Evolutionary conservation across 345 rosid genomes (phyloP).

Genomic region (Luvunga scandens): DNA sequence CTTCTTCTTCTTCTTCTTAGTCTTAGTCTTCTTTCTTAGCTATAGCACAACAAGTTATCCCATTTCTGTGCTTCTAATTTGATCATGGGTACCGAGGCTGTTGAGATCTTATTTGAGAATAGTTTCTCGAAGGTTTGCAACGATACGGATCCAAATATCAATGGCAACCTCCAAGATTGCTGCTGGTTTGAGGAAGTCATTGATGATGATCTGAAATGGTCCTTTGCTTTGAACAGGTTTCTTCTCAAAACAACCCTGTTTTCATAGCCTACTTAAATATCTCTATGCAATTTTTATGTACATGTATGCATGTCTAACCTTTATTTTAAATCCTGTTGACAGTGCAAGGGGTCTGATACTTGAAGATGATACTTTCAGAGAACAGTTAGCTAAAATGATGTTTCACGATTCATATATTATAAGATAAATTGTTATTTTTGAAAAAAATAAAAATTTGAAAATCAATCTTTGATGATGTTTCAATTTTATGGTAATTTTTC

Average conservation of each 20-base stretch:
- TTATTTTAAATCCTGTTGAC: too few relatives aligned
- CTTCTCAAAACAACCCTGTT: neutral
- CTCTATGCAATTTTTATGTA: neutral
- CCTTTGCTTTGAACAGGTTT: constrained; percentile 84
- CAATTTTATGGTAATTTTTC: neutral
- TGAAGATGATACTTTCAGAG: too few relatives aligned
- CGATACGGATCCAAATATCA: constrained; percentile 31
- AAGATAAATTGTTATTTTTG: neutral
- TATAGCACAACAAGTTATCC: neutral
- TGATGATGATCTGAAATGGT: constrained; percentile 92
- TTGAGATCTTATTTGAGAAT: constrained; percentile 49
- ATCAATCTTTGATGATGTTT: neutral
- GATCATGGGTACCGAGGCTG: constrained; percentile 66
- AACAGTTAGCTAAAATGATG: too few relatives aligned
- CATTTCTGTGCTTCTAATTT: neutral
- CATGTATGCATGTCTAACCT: too few relatives aligned
- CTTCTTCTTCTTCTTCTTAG: neutral
- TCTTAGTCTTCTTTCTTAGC: neutral
- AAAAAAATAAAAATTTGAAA: neutral
- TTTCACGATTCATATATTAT: neutral
- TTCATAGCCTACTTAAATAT: neutral
- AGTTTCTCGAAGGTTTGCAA: constrained; percentile 48
- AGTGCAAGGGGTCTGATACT: too few relatives aligned
- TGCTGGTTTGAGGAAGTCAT: constrained; percentile 84
- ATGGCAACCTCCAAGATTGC: constrained; percentile 31